Percentiles rank a stretch among this genome's conserved stretches.
phyloP scores from a whole-genome alignment of 2,329 filamentous ascomycete genomes.

The Byssothecium circinans region DNA sequence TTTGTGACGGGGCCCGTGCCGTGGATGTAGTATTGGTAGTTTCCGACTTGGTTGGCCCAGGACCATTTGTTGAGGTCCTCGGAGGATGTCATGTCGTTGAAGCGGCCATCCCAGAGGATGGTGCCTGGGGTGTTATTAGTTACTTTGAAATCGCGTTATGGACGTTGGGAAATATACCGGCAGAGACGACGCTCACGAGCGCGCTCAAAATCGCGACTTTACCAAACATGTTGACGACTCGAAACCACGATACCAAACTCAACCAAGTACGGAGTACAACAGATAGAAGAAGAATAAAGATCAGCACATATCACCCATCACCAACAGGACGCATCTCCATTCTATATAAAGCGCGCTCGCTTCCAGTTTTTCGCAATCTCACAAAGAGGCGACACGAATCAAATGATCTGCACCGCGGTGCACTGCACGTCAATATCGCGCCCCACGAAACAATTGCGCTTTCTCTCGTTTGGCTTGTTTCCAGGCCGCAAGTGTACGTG shows the following conservation, averaged over 20 bases:
- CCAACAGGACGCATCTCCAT: background rate
- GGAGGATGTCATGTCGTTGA: conserved; percentile 60
- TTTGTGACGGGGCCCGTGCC: conserved; percentile 57
- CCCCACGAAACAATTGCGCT: conserved; percentile 15
- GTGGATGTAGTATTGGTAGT: conserved; percentile 78
- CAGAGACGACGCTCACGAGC: conserved; percentile 37
- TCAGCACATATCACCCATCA: background rate
- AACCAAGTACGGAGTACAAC: no score
- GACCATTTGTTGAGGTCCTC: conserved; percentile 63
- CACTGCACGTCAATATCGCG: conserved; percentile 24
- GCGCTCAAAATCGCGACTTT: conserved; percentile 31
- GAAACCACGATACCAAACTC: background rate
- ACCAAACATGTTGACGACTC: conserved; percentile 33
- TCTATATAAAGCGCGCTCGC: conserved; percentile 24
- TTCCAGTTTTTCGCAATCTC: conserved; percentile 9
- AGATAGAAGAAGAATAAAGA: no score
- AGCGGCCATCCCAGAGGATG: conserved; percentile 66
- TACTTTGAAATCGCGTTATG: no score
- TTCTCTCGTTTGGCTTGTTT: conserved; percentile 14
- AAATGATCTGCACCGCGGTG: conserved; percentile 9
- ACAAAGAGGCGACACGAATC: conserved; percentile 15
- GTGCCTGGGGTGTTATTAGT: conserved; percentile 39
- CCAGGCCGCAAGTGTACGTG: conserved; percentile 9
- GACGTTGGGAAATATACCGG: conserved; percentile 22
- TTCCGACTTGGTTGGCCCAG: conserved; percentile 68